Conservation (phyloP, 2,329 filamentous ascomycete species). For the Pseudogymnoascus sp. region DNA sequence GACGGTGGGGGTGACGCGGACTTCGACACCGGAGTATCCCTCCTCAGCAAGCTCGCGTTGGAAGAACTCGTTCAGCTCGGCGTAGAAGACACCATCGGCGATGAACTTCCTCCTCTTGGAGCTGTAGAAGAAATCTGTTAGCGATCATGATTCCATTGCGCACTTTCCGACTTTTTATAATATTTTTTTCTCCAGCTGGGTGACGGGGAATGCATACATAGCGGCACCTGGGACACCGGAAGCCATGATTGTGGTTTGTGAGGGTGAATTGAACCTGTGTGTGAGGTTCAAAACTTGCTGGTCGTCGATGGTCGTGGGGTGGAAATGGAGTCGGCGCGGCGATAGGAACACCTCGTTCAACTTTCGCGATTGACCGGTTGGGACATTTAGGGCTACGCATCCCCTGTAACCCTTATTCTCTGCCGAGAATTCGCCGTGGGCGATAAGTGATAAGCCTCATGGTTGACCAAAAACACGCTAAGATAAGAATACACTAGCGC, state of each 20-base stretch:
- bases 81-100: conserved; percentile 99
- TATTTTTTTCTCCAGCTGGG: background rate
- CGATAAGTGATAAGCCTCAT: conserved; percentile 5
- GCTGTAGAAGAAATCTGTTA: conserved; percentile 39
- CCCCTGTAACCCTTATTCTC: conserved; percentile 11
- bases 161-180: background rate
- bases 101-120: conserved; percentile 94
- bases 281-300: conserved; percentile 22
- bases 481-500: conserved; percentile 8
- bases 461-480: background rate
- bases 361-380: background rate
- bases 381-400: conserved; percentile 6
- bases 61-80: conserved; percentile 99
- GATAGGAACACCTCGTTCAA: conserved; percentile 3
- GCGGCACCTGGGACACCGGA: conserved; percentile 31
- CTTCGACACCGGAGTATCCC: conserved; percentile 99
- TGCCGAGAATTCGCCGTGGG: conserved; percentile 8
- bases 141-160: conserved; percentile 12
- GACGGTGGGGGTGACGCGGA: conserved; percentile 98
- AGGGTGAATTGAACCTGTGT: conserved; percentile 24
- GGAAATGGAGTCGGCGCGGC: conserved; percentile 9
- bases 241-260: conserved; percentile 30
- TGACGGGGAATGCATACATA: conserved; percentile 27
- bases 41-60: conserved; percentile 99
- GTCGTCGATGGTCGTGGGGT: conserved; percentile 24